These are phyloP conservation scores for Chiua virens DNA, from an alignment of 768 basidiomycete species.

Conservation along the genomic window DNA sequence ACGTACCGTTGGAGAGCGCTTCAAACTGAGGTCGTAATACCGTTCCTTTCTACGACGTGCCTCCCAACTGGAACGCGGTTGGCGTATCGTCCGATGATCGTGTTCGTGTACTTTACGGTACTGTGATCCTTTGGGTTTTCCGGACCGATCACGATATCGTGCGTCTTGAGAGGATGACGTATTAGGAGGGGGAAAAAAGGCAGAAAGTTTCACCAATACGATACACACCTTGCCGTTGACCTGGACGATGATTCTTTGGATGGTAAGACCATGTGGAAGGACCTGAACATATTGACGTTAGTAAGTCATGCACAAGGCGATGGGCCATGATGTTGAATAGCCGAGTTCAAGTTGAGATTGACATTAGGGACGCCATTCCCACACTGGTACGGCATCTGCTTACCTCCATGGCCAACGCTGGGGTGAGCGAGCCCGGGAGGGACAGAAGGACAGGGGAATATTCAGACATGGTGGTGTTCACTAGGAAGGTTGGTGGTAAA, in stretches of 20 bases:
- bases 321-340: no score
- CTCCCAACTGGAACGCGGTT: constrained; percentile 69
- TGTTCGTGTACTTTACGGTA: constrained; percentile 68
- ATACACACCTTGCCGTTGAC: constrained; percentile 57
- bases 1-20: constrained; percentile 39
- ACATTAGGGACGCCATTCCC: neutral
- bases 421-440: constrained; percentile 50
- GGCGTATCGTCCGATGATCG: constrained; percentile 69
- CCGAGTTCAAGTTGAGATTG: neutral
- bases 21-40: constrained; percentile 47
- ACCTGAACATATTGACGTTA: constrained; percentile 43
- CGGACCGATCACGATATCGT: constrained; percentile 77
- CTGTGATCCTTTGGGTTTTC: constrained; percentile 59
- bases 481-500: neutral
- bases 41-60: constrained; percentile 53
- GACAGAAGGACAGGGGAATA: constrained; percentile 54
- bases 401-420: constrained; percentile 64
- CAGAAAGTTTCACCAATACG: no score
- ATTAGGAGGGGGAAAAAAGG: no score
- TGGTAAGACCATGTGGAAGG: constrained; percentile 64
- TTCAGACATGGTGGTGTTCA: constrained; percentile 30
- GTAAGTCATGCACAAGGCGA: no score
- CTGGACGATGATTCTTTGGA: constrained; percentile 67
- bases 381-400: constrained; percentile 12
- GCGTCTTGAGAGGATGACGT: constrained; percentile 45